phyloP scores from a whole-genome alignment of 306 rosid genomes.

The Lithocarpus polystachyus region DNA sequence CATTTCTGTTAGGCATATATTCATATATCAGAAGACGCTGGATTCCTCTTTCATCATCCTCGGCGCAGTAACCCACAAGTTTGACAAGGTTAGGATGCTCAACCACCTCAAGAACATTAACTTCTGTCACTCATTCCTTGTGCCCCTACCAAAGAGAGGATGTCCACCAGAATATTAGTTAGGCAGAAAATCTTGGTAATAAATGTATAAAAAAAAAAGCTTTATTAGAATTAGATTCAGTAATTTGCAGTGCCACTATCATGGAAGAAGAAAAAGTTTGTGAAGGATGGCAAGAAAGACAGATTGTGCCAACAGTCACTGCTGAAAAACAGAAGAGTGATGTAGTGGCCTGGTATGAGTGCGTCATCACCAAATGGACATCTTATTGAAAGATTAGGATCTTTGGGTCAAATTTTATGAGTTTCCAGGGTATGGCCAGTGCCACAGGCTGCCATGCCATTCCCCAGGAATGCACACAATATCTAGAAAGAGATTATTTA shows the following conservation, averaged over 20 bases:
- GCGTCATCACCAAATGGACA: neutral
- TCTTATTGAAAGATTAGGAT: neutral
- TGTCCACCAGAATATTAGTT: neutral
- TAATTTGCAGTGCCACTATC: neutral
- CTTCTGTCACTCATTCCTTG: constrained; percentile 98
- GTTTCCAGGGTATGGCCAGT: neutral
- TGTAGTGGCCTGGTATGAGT: neutral
- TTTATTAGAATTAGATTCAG: neutral
- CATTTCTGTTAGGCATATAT: constrained; percentile 83
- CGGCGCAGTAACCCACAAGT: constrained; percentile 93
- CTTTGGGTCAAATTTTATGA: neutral
- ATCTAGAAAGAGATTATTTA: neutral
- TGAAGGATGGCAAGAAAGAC: neutral
- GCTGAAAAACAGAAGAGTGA: neutral
- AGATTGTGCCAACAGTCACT: neutral
- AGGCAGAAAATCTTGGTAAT: neutral
- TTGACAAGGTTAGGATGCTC: constrained; percentile 97
- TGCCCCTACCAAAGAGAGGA: constrained; percentile 63
- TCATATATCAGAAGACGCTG: constrained; percentile 86
- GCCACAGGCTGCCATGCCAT: neutral
- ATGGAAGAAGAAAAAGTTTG: neutral
- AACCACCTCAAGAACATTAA: constrained; percentile 90
- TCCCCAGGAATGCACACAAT: neutral
- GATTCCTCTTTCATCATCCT: constrained; percentile 97
- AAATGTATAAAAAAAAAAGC: neutral